A percentile compares a stretch with the other conserved stretches of the same genome.
phyloP scores from a whole-genome alignment of 2,329 filamentous ascomycete species.

The Botrytis fragariae region DNA sequence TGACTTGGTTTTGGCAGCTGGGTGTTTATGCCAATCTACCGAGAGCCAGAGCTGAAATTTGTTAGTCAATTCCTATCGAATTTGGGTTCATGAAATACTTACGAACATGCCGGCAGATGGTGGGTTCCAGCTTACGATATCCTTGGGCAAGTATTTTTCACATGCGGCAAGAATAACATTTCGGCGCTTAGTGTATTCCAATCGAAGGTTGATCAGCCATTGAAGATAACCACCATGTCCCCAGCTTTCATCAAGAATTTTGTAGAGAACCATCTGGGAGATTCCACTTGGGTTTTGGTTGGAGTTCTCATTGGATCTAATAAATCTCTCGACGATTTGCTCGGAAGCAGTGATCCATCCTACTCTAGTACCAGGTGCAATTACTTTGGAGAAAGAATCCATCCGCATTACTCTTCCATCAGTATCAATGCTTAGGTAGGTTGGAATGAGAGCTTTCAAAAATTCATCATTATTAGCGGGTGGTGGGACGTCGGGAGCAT shows the following conservation, averaged over 20 bases:
- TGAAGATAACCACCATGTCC: constrained; percentile 85
- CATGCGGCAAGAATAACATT: constrained; percentile 77
- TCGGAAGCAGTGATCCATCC: constrained; percentile 89
- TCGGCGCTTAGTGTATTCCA: constrained; percentile 77
- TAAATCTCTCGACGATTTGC: constrained; percentile 74
- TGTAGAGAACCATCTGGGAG: constrained; percentile 79
- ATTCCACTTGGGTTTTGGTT: constrained; percentile 85
- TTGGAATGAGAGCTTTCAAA: constrained; percentile 68
- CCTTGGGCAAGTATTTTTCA: constrained; percentile 69
- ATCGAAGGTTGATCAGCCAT: constrained; percentile 81
- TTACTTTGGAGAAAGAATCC: constrained; percentile 91
- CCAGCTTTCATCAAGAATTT: constrained; percentile 91
- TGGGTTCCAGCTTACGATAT: constrained; percentile 74
- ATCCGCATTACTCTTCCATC: constrained; percentile 88
- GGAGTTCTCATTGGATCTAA: constrained; percentile 69
- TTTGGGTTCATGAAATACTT: background rate
- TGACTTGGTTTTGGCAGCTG: constrained; percentile 50
- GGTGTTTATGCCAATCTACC: constrained; percentile 65
- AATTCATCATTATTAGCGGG: constrained; percentile 69
- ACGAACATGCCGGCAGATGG: constrained; percentile 82
- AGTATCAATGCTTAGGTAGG: constrained; percentile 73
- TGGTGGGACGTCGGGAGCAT: constrained; percentile 33
- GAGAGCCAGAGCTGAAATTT: constrained; percentile 65
- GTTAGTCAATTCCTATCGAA: constrained; percentile 2
- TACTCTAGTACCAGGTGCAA: constrained; percentile 75